Conservation (phyloP, 2,329 filamentous ascomycete genomes). For the Bipolaris cookei region DNA sequence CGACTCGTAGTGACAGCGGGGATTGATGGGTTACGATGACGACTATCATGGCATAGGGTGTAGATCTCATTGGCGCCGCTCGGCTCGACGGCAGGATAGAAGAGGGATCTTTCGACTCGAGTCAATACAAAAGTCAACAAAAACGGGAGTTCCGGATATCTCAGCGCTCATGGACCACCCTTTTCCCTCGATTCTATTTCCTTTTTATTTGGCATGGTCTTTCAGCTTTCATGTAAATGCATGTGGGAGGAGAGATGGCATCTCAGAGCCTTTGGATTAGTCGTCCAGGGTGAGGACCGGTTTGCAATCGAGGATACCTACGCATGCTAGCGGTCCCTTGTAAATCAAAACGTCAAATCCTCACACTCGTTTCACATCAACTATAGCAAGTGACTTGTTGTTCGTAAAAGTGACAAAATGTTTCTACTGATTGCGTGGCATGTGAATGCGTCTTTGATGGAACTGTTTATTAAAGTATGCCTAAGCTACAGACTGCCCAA, state of each 20-base stretch:
- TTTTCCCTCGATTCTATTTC: slow-evolving; percentile 48
- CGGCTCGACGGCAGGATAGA: slow-evolving; percentile 53
- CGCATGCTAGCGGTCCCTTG: slow-evolving; percentile 52
- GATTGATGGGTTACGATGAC: slow-evolving; percentile 48
- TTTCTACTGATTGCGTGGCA: neutral
- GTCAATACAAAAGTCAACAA: slow-evolving; percentile 50
- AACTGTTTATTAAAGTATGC: neutral
- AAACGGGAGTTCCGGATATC: slow-evolving; percentile 55
- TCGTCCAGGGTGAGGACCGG: slow-evolving; percentile 50
- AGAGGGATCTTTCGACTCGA: slow-evolving; percentile 53
- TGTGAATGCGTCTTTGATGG: neutral
- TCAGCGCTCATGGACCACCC: slow-evolving; percentile 51
- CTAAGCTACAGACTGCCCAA: neutral
- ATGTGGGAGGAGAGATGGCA: slow-evolving; percentile 53
- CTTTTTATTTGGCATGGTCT: slow-evolving; percentile 48
- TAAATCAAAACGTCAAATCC: slow-evolving; percentile 50
- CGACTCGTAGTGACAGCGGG: slow-evolving; percentile 44
- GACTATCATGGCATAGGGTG: slow-evolving; percentile 47
- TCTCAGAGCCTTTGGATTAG: slow-evolving; percentile 48
- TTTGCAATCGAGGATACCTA: slow-evolving; percentile 57
- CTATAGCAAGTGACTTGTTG: neutral
- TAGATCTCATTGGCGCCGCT: slow-evolving; percentile 51
- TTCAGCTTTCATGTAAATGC: slow-evolving; percentile 51
- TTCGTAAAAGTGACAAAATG: neutral
- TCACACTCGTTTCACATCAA: slow-evolving; percentile 34